Evolutionary conservation across 2,329 filamentous ascomycete genomes (phyloP), one percentile per base, ranked within the genome.

Genomic region (Penicillium brasilianum): DNA sequence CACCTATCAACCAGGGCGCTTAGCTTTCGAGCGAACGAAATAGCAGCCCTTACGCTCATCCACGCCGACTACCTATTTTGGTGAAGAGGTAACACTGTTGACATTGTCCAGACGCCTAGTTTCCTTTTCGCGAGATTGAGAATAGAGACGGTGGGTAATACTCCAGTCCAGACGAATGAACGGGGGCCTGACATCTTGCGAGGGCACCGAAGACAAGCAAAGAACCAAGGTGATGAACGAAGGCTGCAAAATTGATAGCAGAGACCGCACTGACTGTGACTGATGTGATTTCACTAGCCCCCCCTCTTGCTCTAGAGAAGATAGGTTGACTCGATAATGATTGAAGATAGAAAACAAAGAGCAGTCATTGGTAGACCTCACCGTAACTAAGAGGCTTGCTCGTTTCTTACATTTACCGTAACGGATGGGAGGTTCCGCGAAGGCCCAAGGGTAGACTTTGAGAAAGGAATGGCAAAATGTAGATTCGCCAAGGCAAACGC

Each of bases 141-240:
- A n/a, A n/a, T n/a, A n/a, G n/a, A n/a, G n/a, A n/a, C n/a, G n/a
- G n/a, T n/a, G n/a, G n/a, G n/a, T n/a, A n/a, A n/a, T 78, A 79
- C 82, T 67, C 76, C 78, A 0, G 80, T 80, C 2, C 79, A 55
- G 0, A 78, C 78, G 60, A 77, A 83, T 1, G 69, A 8, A 34
- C 71, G 78, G 1, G 77, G 80, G 5, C 77, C 81, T 4, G 76
- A 66, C 6, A 70, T 10, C 20, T 18, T 1, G 53, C 39, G 3
- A 64, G 34, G 4, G 61, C 55, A 5, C 25, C 59, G 16, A 37
- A 48, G 11, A 63, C 28, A 10, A 63, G 30, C 30, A 25, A n/a
- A 39, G 32, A 30, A 32, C 41, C 50, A 25, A 57, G 1, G 8
- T 37, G 43, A n/a, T 50, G 48, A 39, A 54, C 13, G 6, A 49